Percentiles rank a stretch among this genome's conserved stretches.
Evolutionary conservation across 73 alveolate species (phyloP).

Genomic region (Blepharisma stoltei): DNA sequence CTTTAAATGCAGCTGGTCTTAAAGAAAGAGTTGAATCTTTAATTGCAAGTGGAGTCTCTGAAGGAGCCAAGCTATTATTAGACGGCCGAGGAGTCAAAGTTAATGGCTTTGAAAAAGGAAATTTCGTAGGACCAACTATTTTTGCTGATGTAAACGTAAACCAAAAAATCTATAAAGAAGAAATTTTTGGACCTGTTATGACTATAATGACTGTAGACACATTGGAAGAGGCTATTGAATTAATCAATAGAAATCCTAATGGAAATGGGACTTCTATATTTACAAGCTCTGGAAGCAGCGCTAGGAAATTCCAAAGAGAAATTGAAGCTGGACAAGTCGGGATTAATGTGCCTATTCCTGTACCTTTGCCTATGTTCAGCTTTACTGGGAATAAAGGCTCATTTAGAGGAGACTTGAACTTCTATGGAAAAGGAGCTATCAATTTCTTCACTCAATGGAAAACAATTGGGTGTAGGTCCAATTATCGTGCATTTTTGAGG

Average conservation of each 20-base stretch:
- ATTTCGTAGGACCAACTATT: conserved; percentile 87
- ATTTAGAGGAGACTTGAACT: conserved; percentile 86
- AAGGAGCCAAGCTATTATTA: conserved; percentile 79
- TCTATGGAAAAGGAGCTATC: conserved; percentile 86
- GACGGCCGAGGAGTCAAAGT: conserved; percentile 86
- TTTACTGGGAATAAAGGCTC: conserved; percentile 91
- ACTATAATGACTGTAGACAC: conserved; percentile 70
- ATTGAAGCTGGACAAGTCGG: conserved; percentile 92
- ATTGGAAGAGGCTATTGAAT: conserved; percentile 78
- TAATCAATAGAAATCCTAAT: conserved; percentile 57
- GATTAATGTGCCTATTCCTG: conserved; percentile 92
- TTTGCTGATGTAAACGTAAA: conserved; percentile 73
- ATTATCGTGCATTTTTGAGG: no score
- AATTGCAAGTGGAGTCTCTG: conserved; percentile 72
- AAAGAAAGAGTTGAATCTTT: conserved; percentile 45
- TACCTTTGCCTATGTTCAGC: conserved; percentile 89
- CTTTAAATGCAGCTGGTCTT: conserved; percentile 45
- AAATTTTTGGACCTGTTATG: conserved; percentile 92
- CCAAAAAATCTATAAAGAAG: conserved; percentile 72
- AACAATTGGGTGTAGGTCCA: conserved; percentile 84
- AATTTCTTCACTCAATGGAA: conserved; percentile 88
- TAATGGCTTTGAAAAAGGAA: conserved; percentile 65
- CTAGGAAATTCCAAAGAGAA: conserved; percentile 85
- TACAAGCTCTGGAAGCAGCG: conserved; percentile 87
- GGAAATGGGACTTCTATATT: conserved; percentile 83